Evolutionary conservation across 2,329 filamentous ascomycete species (phyloP).

Genomic region (Diaporthe citriasiana): DNA sequence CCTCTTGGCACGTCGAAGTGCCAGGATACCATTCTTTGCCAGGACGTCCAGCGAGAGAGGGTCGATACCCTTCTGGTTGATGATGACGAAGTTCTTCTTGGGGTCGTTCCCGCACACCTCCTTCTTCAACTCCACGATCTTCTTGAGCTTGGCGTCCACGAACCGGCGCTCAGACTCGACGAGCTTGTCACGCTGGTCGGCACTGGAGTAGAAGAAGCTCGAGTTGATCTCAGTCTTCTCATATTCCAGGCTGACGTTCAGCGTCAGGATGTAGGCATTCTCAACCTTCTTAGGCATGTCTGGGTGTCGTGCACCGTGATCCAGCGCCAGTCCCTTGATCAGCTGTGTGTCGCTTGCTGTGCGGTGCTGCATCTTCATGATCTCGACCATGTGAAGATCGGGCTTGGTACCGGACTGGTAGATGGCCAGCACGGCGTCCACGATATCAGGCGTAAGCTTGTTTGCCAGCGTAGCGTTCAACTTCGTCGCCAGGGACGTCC

Average conservation of each 20-base stretch:
- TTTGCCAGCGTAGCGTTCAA: slow-evolving; percentile 90
- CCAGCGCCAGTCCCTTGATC: slow-evolving; percentile 91
- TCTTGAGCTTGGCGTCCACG: slow-evolving; percentile 95
- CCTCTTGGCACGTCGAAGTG: slow-evolving; percentile 93
- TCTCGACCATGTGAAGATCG: slow-evolving; percentile 98
- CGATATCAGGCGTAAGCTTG: slow-evolving; percentile 93
- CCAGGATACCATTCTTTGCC: slow-evolving; percentile 98
- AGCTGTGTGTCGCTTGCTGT: slow-evolving; percentile 96
- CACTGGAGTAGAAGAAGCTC: slow-evolving; percentile 97
- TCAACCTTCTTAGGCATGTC: slow-evolving; percentile 98
- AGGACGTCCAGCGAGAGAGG: slow-evolving; percentile 95
- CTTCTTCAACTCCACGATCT: slow-evolving; percentile 98
- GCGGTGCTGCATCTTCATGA: slow-evolving; percentile 99
- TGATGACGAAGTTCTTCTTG: slow-evolving; percentile 96
- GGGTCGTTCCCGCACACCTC: slow-evolving; percentile 93
- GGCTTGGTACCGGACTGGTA: slow-evolving; percentile 92
- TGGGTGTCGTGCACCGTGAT: slow-evolving; percentile 95
- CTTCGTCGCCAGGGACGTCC: slow-evolving; percentile 96
- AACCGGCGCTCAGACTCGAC: slow-evolving; percentile 97
- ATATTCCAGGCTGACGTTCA: slow-evolving; percentile 98
- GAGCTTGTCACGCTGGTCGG: slow-evolving; percentile 96
- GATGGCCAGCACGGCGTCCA: slow-evolving; percentile 95
- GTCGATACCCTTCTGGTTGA: slow-evolving; percentile 99
- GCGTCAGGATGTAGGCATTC: slow-evolving; percentile 93
- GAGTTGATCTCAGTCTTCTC: slow-evolving; percentile 99